phyloP scores from a whole-genome alignment of 345 rosid genomes.

The Pistacia integerrima region DNA sequence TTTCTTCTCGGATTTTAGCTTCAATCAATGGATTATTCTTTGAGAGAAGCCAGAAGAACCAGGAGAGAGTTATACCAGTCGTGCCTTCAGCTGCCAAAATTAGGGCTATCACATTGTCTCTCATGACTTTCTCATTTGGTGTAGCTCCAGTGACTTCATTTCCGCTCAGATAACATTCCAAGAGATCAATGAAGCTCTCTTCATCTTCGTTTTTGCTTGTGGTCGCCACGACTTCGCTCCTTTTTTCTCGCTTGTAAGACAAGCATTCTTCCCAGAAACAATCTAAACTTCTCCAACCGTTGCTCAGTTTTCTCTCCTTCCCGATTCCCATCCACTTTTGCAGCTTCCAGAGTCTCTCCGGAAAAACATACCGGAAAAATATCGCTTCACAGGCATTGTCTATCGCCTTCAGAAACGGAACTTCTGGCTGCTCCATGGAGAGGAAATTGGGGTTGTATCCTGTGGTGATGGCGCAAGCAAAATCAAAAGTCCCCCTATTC shows the following conservation, averaged over 20 bases:
- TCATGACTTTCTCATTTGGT: too few species aligned
- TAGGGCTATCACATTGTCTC: background rate
- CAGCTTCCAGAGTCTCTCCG: background rate
- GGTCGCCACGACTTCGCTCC: background rate
- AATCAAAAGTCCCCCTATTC: too few species aligned
- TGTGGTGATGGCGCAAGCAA: too few species aligned
- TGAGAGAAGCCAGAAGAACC: too few species aligned
- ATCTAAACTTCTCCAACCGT: background rate
- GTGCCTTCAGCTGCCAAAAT: too few species aligned
- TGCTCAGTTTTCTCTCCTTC: background rate
- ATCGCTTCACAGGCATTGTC: too few species aligned
- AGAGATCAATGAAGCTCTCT: background rate
- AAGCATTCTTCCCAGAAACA: background rate
- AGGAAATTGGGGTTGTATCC: too few species aligned
- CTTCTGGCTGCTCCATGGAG: too few species aligned
- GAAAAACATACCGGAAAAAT: background rate
- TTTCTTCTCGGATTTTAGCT: too few species aligned
- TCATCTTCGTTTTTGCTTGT: background rate
- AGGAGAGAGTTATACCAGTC: too few species aligned
- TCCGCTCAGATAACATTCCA: background rate
- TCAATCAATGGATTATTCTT: too few species aligned
- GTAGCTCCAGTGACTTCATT: background rate
- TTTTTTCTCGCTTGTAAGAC: background rate
- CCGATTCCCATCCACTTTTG: background rate
- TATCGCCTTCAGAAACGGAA: too few species aligned